A percentile compares a stretch with the other conserved stretches of the same genome.
These are phyloP conservation scores for Yamadazyma kanchanaburiensis DNA, from an alignment of 1,139 yeast species.

Conservation along the genomic window DNA sequence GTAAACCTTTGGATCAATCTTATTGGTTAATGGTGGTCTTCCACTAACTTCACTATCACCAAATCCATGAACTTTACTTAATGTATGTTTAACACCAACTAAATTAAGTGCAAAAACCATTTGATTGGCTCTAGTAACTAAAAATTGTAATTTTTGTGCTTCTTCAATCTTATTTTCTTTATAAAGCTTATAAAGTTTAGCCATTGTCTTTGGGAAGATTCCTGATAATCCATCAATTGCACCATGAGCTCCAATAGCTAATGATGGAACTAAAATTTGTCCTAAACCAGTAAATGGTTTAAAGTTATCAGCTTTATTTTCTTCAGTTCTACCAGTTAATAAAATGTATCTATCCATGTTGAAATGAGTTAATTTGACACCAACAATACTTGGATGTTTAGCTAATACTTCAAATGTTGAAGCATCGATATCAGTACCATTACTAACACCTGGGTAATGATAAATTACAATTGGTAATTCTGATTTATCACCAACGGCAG, in stretches of 20 bases:
- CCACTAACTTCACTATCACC: constrained; percentile 16
- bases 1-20: constrained; percentile 8
- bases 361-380: constrained; percentile 38
- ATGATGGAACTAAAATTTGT: constrained; percentile 42
- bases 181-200: constrained; percentile 26
- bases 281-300: constrained; percentile 46
- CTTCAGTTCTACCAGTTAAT: constrained; percentile 29
- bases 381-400: constrained; percentile 30
- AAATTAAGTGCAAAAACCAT: constrained; percentile 40
- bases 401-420: constrained; percentile 31
- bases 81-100: constrained; percentile 40
- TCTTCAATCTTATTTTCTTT: constrained; percentile 28
- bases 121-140: constrained; percentile 38
- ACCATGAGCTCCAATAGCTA: constrained; percentile 40
- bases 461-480: constrained; percentile 33
- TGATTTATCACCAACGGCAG: constrained; percentile 25
- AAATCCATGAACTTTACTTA: constrained; percentile 15
- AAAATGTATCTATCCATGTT: constrained; percentile 34
- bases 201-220: constrained; percentile 39
- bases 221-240: constrained; percentile 47
- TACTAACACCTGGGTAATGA: constrained; percentile 40
- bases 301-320: constrained; percentile 31
- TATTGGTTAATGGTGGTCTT: constrained; percentile 15
- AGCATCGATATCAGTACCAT: constrained; percentile 32
- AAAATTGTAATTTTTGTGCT: constrained; percentile 37